Conservation (phyloP, 805 yeast genomes). For the Sugiyamaella lignohabitans region DNA sequence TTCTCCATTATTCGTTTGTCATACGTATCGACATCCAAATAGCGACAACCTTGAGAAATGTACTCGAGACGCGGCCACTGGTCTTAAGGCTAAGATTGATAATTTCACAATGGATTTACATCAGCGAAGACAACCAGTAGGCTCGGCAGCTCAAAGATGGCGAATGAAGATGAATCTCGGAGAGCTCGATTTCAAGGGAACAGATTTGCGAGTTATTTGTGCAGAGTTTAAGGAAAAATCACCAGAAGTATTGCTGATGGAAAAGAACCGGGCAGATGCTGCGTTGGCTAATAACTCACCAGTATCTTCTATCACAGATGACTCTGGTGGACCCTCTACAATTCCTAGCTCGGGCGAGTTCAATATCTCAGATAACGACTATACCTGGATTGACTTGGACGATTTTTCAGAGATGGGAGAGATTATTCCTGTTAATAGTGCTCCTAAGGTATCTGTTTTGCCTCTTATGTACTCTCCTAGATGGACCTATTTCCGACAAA, state of each 20-base stretch:
- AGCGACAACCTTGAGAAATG: constrained; percentile 33
- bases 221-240: constrained; percentile 59
- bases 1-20: constrained; percentile 67
- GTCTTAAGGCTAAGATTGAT: constrained; percentile 58
- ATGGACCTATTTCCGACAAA: constrained; percentile 62
- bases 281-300: constrained; percentile 13
- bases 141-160: constrained; percentile 34
- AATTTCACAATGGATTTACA: constrained; percentile 59
- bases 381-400: constrained; percentile 64
- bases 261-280: constrained; percentile 13
- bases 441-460: constrained; percentile 40
- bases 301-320: constrained; percentile 17
- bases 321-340: constrained; percentile 13
- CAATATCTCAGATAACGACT: constrained; percentile 30
- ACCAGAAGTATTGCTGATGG: constrained; percentile 37
- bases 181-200: constrained; percentile 59
- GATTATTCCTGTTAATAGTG: constrained; percentile 17
- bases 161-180: constrained; percentile 55
- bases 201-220: constrained; percentile 61
- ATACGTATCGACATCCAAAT: constrained; percentile 51
- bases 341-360: constrained; percentile 21
- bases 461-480: constrained; percentile 66
- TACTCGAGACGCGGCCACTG: constrained; percentile 44
- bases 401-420: constrained; percentile 68
- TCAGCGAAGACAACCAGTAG: constrained; percentile 41